A percentile compares a stretch with the other conserved stretches of the same genome.
Conservation (phyloP, 495 filamentous ascomycete genomes). For the Hypoxylon fuscum region DNA sequence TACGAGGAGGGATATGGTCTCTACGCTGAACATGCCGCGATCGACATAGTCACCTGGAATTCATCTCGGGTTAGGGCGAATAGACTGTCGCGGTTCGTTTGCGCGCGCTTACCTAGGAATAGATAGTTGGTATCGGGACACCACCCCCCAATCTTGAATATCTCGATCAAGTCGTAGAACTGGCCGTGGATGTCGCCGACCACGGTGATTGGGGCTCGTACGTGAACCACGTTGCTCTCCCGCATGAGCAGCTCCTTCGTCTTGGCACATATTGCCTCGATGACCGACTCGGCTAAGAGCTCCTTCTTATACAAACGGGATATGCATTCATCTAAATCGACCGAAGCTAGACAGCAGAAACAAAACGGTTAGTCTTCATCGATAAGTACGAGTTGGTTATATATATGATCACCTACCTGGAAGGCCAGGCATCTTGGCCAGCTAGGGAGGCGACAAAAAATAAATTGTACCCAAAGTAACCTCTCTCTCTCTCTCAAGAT, state of each 20-base stretch:
- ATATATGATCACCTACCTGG: conserved; percentile 72
- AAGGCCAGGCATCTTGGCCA: conserved; percentile 82
- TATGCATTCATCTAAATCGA: conserved; percentile 98
- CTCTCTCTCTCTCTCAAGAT: conserved; percentile 21
- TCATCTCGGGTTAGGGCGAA: conserved; percentile 3
- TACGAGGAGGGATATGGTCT: conserved; percentile 94
- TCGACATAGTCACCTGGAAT: conserved; percentile 91
- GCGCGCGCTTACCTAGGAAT: conserved; percentile 77
- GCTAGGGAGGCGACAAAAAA: conserved; percentile 19
- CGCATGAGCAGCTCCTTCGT: conserved; percentile 99
- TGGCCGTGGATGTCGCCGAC: conserved; percentile 99
- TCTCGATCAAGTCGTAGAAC: conserved; percentile 98
- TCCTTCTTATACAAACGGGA: conserved; percentile 94
- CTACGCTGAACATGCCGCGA: conserved; percentile 94
- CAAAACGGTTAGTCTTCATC: conserved; percentile 16
- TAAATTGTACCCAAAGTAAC: conserved; percentile 11
- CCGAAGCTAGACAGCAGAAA: conserved; percentile 71
- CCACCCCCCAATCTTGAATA: conserved; percentile 96
- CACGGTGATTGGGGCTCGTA: conserved; percentile 94
- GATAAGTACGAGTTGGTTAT: conserved; percentile 13
- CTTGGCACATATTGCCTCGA: conserved; percentile 99
- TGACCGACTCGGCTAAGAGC: conserved; percentile 93
- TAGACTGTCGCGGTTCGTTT: not conserved
- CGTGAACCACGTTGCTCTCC: conserved; percentile 99
- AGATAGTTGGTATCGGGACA: conserved; percentile 98